A percentile compares a stretch with the other conserved stretches of the same genome.
phyloP scores from a whole-genome alignment of 139 green algal species.

The Chlorella sp. region DNA sequence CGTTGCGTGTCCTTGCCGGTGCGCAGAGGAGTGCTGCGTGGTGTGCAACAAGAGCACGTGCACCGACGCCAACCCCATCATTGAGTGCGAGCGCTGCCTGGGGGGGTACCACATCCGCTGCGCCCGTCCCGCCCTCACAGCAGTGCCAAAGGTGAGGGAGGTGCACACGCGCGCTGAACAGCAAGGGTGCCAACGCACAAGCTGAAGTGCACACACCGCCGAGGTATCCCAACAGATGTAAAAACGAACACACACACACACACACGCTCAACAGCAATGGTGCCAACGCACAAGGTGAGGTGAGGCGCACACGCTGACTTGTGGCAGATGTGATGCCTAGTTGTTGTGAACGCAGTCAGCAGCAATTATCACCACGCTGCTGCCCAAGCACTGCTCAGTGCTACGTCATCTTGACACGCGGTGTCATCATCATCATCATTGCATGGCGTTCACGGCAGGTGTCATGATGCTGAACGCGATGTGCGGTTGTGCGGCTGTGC shows the following conservation, averaged over 20 bases:
- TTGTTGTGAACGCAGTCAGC: background rate
- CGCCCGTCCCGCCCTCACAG: background rate
- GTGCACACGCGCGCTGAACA: background rate
- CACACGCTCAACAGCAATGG: no score
- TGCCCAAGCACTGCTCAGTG: background rate
- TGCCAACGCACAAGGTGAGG: no score
- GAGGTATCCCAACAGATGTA: no score
- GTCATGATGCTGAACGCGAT: background rate
- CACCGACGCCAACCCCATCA: background rate
- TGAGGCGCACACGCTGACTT: no score
- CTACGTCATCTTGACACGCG: background rate
- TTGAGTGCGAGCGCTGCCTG: conserved; percentile 5
- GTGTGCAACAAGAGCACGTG: background rate
- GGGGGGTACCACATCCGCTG: conserved; percentile 8
- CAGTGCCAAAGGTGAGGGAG: background rate
- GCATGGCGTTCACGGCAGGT: no score
- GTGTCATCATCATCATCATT: no score
- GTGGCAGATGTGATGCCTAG: background rate
- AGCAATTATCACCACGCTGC: background rate
- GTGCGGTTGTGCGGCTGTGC: conserved; percentile 1
- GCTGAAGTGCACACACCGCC: no score
- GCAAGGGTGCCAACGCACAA: no score
- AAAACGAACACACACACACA: no score
- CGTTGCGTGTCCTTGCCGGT: background rate
- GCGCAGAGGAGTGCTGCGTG: conserved; percentile 3